These are phyloP conservation scores for Fusarium subglutinans DNA, from an alignment of 2,329 filamentous ascomycete genomes.

Conservation along the genomic window DNA sequence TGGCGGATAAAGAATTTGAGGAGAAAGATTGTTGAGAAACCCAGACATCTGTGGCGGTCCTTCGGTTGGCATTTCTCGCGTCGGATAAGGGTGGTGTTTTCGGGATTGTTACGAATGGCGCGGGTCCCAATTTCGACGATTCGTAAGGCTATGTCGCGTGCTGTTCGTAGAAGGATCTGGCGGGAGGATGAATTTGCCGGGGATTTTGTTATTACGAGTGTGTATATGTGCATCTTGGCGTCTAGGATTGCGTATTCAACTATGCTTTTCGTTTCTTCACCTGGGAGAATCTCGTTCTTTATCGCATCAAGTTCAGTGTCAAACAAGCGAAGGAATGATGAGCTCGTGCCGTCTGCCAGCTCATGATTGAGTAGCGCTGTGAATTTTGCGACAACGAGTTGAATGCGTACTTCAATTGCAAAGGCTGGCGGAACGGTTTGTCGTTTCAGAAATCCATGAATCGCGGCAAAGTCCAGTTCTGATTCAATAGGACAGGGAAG, in stretches of 20 bases:
- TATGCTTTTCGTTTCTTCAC: background rate
- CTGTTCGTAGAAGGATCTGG: conserved; percentile 19
- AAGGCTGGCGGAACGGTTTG: conserved; percentile 10
- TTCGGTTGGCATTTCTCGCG: conserved; percentile 23
- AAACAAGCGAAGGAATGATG: conserved; percentile 19
- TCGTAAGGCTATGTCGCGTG: conserved; percentile 7
- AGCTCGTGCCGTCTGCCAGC: conserved; percentile 6
- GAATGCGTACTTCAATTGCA: conserved; percentile 13
- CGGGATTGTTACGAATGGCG: background rate
- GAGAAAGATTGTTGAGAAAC: conserved; percentile 29
- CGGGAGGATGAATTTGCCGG: conserved; percentile 2
- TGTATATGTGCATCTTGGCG: conserved; percentile 25
- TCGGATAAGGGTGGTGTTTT: background rate
- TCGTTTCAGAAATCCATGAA: conserved; percentile 14
- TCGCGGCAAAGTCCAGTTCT: conserved; percentile 18
- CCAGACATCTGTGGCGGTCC: conserved; percentile 25
- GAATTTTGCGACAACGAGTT: conserved; percentile 29
- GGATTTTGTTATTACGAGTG: conserved; percentile 18
- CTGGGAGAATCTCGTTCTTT: background rate
- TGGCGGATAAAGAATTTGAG: conserved; percentile 28
- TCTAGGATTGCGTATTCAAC: conserved; percentile 23
- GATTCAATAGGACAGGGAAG: conserved; percentile 23
- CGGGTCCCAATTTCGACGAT: conserved; percentile 20
- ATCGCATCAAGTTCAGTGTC: conserved; percentile 27
- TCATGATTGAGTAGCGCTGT: conserved; percentile 22